Evolutionary conservation across 306 rosid genomes (phyloP), one percentile per base, ranked within the genome.

Genomic region (Glycyrrhiza uralensis): DNA sequence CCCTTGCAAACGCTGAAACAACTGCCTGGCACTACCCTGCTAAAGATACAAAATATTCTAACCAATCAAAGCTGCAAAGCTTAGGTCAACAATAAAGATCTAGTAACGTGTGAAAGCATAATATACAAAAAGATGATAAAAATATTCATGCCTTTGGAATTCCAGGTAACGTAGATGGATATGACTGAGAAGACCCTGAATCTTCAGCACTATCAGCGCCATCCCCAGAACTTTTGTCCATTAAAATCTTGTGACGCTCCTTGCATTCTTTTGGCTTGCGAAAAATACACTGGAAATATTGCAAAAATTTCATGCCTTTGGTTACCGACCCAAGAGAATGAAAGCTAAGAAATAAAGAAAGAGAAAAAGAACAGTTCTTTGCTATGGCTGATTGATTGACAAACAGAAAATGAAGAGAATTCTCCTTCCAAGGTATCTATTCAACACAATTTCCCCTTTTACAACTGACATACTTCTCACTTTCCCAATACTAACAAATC

Each of bases 151-250:
- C 99, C 99, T 95, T 89, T 4, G 99, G 99, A 80, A 95, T 95
- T 61, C 99, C 99, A 10, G 96, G 99, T 64, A 95, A 77, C 10
- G 99, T 95, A 75, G 96, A 95, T 13, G 97, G 96, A 86, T 95
- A 95, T 66, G 99, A 92, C 80, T 92, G 99, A 75, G 97, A 92
- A 66, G 97, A 89, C 68, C 97, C 99, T 19, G 99, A 95, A 82
- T 95, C 97, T 80, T 95, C 99, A 54, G 96, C 99, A 76, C 99
- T 95, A 57, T 95, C 99, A 23, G 93, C 97, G 67, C 99, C 97
- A 83, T 95, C 99, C 71, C 96, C 96, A 70, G 92, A 71, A 71
- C 79, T 80, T 84, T 83, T 88, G 65, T 95, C 97, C 97, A 95
- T 95, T 45, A 95, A 82, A 69, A 84, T 30, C 80, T 92, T 95